Conservation (phyloP, 2,329 filamentous ascomycete species). For the Alternaria longipes region DNA sequence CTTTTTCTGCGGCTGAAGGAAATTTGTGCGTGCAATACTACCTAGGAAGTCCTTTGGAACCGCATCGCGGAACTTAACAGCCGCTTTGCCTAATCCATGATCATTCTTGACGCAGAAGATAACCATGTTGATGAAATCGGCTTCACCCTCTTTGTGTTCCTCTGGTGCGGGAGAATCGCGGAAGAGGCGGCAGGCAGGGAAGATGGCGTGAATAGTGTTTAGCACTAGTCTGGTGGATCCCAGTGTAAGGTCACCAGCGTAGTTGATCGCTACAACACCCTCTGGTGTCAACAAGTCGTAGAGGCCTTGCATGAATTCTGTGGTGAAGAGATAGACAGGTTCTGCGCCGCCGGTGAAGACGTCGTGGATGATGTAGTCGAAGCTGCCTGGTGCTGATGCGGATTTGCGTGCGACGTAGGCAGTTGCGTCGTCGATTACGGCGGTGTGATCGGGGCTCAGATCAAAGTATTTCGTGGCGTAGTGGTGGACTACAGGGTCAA, state of each 20-base stretch:
- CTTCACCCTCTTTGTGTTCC: slow-evolving; percentile 42
- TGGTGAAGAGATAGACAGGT: slow-evolving; percentile 85
- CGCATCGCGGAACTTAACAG: slow-evolving; percentile 73
- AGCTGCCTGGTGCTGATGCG: slow-evolving; percentile 58
- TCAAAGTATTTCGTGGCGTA: slow-evolving; percentile 86
- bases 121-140: slow-evolving; percentile 94
- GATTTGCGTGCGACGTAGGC: slow-evolving; percentile 68
- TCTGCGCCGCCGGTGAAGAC: slow-evolving; percentile 98
- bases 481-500: slow-evolving; percentile 87
- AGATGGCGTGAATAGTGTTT: slow-evolving; percentile 81
- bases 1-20: slow-evolving; percentile 77
- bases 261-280: slow-evolving; percentile 93
- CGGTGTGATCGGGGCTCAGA: slow-evolving; percentile 77
- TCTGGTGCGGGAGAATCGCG: slow-evolving; percentile 73
- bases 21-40: slow-evolving; percentile 74
- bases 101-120: slow-evolving; percentile 84
- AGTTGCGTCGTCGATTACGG: slow-evolving; percentile 84
- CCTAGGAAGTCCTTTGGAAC: slow-evolving; percentile 72
- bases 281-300: slow-evolving; percentile 75
- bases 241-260: slow-evolving; percentile 85
- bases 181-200: slow-evolving; percentile 91
- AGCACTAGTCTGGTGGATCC: slow-evolving; percentile 81
- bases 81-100: slow-evolving; percentile 39
- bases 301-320: slow-evolving; percentile 80
- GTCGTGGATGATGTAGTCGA: slow-evolving; percentile 95